Conservation (phyloP, 805 yeast species). For the Pichia scutulata region DNA sequence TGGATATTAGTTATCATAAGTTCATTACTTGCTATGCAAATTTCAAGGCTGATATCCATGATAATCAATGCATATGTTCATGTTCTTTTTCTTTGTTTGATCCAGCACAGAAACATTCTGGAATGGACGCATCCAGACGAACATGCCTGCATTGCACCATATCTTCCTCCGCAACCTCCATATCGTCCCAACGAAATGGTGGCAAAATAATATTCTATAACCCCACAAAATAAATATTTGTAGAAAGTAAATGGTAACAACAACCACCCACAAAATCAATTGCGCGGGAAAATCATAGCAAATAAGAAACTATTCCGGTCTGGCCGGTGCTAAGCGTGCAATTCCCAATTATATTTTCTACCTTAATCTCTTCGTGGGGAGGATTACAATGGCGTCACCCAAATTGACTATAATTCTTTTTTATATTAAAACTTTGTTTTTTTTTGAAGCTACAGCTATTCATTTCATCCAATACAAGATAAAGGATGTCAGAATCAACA, state of each 20-base stretch:
- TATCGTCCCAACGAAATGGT: background rate
- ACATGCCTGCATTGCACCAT: background rate
- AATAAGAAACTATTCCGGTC: too few species aligned
- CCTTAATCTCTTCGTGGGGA: too few species aligned
- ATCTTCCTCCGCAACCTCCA: background rate
- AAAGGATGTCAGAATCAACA: background rate
- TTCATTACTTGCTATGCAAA: slow-evolving; percentile 63
- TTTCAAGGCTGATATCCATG: slow-evolving; percentile 59
- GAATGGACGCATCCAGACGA: slow-evolving; percentile 56
- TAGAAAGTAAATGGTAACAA: too few species aligned
- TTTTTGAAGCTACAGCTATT: background rate
- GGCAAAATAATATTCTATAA: background rate
- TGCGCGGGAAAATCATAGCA: too few species aligned
- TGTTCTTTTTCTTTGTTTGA: slow-evolving; percentile 75
- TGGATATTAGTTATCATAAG: slow-evolving; percentile 15
- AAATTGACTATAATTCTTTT: too few species aligned
- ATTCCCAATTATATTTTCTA: too few species aligned
- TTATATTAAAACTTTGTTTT: too few species aligned
- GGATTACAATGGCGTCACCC: too few species aligned
- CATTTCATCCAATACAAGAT: background rate
- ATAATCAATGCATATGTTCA: slow-evolving; percentile 74
- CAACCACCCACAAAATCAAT: too few species aligned
- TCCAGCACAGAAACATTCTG: slow-evolving; percentile 77
- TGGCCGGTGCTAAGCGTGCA: too few species aligned
- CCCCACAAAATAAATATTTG: too few species aligned